These are phyloP conservation scores for Leucosporidium creatinivorum DNA, from an alignment of 768 basidiomycete species.

Conservation along the genomic window DNA sequence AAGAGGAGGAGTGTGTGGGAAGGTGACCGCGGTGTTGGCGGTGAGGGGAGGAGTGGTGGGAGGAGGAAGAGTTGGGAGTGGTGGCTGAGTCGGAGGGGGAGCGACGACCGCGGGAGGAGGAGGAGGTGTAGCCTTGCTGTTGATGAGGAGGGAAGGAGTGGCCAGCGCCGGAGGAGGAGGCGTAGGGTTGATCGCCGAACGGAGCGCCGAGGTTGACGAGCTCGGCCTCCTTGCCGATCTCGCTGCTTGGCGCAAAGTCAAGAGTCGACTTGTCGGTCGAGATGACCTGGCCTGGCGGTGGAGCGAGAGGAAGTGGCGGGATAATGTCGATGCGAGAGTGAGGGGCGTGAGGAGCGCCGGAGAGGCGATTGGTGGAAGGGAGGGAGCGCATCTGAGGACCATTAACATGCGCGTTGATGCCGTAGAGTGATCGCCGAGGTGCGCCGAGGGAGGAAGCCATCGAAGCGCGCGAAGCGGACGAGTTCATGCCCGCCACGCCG, in stretches of 20 bases:
- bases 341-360: slow-evolving; percentile 58
- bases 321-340: slow-evolving; percentile 60
- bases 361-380: slow-evolving; percentile 39
- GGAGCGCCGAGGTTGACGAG: not conserved
- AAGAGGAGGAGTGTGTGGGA: too few relatives aligned
- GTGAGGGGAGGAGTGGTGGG: too few relatives aligned
- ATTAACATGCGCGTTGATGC: too few relatives aligned
- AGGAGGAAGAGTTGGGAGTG: too few relatives aligned
- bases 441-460: not conserved
- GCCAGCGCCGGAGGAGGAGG: slow-evolving; percentile 1
- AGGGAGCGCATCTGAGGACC: not conserved
- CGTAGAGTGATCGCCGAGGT: too few relatives aligned
- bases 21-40: not conserved
- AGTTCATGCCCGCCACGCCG: not conserved
- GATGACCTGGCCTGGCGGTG: slow-evolving; percentile 39
- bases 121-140: too few relatives aligned
- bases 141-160: not conserved
- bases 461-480: not conserved
- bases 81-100: too few relatives aligned
- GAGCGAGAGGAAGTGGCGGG: slow-evolving; percentile 59
- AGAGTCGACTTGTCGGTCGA: slow-evolving; percentile 30
- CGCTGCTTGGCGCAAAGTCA: slow-evolving; percentile 28
- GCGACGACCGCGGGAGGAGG: too few relatives aligned
- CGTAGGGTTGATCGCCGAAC: not conserved
- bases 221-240: slow-evolving; percentile 18